Conservation (phyloP, 2,329 filamentous ascomycete genomes). For the Fusarium annulatum region DNA sequence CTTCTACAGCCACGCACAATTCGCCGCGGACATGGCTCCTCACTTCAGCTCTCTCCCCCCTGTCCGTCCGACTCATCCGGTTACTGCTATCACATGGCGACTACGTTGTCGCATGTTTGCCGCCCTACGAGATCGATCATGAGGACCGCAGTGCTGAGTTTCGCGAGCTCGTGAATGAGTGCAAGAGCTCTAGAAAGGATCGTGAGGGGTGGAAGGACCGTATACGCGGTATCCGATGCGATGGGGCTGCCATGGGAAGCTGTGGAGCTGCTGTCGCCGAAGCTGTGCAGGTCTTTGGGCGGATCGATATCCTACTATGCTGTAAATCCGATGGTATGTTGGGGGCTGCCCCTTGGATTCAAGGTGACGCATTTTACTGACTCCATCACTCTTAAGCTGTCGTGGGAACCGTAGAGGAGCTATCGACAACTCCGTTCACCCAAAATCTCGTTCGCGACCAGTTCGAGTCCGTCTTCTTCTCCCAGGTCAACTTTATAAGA, state of each 20-base stretch:
- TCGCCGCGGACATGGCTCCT: constrained; percentile 92
- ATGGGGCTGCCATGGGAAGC: constrained; percentile 71
- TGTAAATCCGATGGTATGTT: constrained; percentile 83
- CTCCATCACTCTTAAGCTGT: constrained; percentile 67
- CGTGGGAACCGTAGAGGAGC: constrained; percentile 90
- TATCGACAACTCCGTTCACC: constrained; percentile 77
- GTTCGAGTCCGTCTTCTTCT: constrained; percentile 95
- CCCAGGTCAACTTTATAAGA: constrained; percentile 95
- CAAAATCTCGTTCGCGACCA: constrained; percentile 87
- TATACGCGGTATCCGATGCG: constrained; percentile 73
- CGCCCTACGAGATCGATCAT: constrained; percentile 81
- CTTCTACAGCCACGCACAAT: constrained; percentile 69
- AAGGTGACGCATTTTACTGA: constrained; percentile 19
- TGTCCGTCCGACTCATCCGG: constrained; percentile 84
- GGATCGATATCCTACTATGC: constrained; percentile 90
- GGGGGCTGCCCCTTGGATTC: neutral
- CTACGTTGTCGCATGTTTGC: constrained; percentile 85
- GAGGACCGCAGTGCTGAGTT: constrained; percentile 82
- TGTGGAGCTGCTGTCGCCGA: constrained; percentile 90
- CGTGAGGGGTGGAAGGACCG: constrained; percentile 84
- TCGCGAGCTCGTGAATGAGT: constrained; percentile 79
- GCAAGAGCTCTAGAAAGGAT: constrained; percentile 70
- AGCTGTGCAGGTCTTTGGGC: constrained; percentile 83
- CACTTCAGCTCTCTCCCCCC: constrained; percentile 85
- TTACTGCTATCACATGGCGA: constrained; percentile 91